Evolutionary conservation across 108 stramenopile genomes (phyloP), one percentile per base, ranked within the genome.

Genomic region (Pseudonitzschia multiseries): DNA sequence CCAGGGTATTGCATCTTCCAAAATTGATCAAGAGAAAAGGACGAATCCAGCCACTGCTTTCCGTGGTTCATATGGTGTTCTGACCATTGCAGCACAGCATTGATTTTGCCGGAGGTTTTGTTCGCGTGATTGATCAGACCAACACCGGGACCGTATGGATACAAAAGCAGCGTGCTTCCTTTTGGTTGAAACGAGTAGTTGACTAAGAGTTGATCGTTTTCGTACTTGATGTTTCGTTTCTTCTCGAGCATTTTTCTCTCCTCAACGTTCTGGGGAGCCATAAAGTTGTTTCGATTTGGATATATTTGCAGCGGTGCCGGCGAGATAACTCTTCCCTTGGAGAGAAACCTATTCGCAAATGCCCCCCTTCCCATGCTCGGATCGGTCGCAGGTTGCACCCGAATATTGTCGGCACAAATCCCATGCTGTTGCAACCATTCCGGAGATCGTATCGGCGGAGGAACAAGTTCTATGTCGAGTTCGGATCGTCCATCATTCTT

Each of bases 81-180:
- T 0, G 89, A 86, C 93, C 93, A 93, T 48, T 75, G 83, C n/a
- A 93, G 57, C 67, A 82, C 79, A 20, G 86, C 88, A 78, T 93
- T 93, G 65, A 87, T 84, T 22, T 66, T 54, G 3, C 64, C 76
- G 52, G 85, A 83, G 8, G 51, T 64, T 65, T 57, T 43, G 13
- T 63, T 66, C 20, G 69, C 79, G 54, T 89, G 89, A 68, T 90
- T 90, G 74, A 90, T 75, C 36, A 76, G 76, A 72, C 71, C 76
- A 6, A 83, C 82, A 24, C 66, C 32, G 1, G 82, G 78, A 17
- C 75, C 52, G 18, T 76, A 81, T 26, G 87, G 87, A 71, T 76
- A 78, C 21, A 85, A 65, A 13, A 88, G 46, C 65, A 88, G 26
- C 18, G 84, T 75, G 33, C 76, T 80, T 22, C 81, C 46, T 5